phyloP scores from a whole-genome alignment of 2,329 filamentous ascomycete genomes.

The Colletotrichum costaricense region DNA sequence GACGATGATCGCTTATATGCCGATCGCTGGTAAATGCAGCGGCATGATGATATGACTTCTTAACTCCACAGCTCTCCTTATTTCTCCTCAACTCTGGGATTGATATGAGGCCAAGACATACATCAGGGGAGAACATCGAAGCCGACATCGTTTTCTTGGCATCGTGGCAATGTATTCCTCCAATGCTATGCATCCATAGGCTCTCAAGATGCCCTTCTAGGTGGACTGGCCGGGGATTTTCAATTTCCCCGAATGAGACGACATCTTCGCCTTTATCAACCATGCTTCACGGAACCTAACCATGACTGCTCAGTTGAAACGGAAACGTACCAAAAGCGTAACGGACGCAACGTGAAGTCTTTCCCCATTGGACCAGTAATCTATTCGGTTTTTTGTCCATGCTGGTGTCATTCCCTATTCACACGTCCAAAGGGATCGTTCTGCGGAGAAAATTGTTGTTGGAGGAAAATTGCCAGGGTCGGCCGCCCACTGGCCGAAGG shows the following conservation, averaged over 20 bases:
- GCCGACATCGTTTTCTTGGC: background rate
- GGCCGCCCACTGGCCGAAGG: background rate
- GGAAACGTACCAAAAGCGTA: background rate
- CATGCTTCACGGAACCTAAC: background rate
- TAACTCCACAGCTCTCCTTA: background rate
- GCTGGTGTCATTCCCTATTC: slow-evolving; percentile 1
- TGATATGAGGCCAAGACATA: background rate
- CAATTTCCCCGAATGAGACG: slow-evolving; percentile 19
- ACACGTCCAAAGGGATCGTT: background rate
- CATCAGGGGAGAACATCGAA: background rate
- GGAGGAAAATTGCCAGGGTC: slow-evolving; percentile 24
- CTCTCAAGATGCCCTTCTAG: background rate
- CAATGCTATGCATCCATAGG: background rate
- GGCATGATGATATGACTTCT: background rate
- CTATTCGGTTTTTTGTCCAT: background rate
- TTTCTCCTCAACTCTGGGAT: background rate
- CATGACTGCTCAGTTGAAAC: background rate
- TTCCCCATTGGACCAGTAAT: slow-evolving; percentile 23
- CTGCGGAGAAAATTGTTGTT: slow-evolving; percentile 29
- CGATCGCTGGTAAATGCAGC: background rate
- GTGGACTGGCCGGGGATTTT: background rate
- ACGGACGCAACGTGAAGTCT: background rate
- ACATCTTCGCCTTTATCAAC: background rate
- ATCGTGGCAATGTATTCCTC: background rate
- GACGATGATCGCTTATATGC: slow-evolving; percentile 7